These are phyloP conservation scores for Beauveria sp. DNA, from an alignment of 2,329 filamentous ascomycete genomes.

Conservation along the genomic window DNA sequence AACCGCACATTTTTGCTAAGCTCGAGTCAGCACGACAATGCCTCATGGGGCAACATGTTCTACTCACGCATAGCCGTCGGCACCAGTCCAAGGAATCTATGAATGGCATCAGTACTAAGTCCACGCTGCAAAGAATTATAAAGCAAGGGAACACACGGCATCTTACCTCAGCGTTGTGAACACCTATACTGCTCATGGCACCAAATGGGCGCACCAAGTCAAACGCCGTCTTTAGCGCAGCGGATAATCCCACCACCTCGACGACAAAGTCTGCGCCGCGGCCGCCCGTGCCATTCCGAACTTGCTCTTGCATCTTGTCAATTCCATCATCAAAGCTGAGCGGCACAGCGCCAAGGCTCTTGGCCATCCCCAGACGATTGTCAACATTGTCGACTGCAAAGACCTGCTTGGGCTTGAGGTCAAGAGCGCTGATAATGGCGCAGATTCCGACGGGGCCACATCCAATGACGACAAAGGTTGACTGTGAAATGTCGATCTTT, in stretches of 20 bases:
- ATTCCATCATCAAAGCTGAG: conserved; percentile 68
- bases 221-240: conserved; percentile 62
- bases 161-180: conserved; percentile 63
- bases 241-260: conserved; percentile 65
- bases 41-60: not conserved
- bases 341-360: conserved; percentile 68
- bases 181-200: conserved; percentile 66
- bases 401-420: conserved; percentile 66
- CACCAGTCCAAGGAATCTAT: conserved; percentile 59
- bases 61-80: conserved; percentile 50
- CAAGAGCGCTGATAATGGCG: conserved; percentile 68
- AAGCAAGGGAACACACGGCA: not conserved
- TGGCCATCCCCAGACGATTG: conserved; percentile 65
- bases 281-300: conserved; percentile 69
- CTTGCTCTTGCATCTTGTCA: conserved; percentile 56
- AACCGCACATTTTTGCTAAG: conserved; percentile 61
- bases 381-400: conserved; percentile 75
- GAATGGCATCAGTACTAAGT: conserved; percentile 17
- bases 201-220: conserved; percentile 67
- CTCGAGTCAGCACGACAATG: conserved; percentile 17
- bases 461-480: conserved; percentile 72
- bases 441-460: conserved; percentile 84
- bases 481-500: conserved; percentile 29
- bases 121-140: not conserved
- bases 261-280: conserved; percentile 81